Conservation (phyloP, 1,284 basidiomycete genomes). For the Omphalotus olearius region DNA sequence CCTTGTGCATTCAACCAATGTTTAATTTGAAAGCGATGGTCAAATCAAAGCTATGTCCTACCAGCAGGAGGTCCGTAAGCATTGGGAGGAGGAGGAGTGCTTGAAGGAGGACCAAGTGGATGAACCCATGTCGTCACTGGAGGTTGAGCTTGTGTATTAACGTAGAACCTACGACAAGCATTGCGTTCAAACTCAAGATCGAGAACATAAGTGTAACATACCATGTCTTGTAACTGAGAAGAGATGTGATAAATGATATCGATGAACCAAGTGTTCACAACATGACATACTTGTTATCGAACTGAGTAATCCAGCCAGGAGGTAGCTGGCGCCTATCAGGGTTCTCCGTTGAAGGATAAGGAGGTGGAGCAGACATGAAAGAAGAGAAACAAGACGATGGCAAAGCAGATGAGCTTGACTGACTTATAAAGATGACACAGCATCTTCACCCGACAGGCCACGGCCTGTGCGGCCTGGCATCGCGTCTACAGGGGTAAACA, state of each 20-base stretch:
- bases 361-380: slow-evolving; percentile 43
- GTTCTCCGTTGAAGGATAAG: slow-evolving; percentile 34
- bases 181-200: not conserved
- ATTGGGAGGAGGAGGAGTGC: slow-evolving; percentile 29
- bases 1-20: slow-evolving; percentile 25
- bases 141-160: slow-evolving; percentile 56
- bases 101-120: slow-evolving; percentile 46
- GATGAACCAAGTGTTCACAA: slow-evolving; percentile 17
- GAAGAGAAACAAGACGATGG: slow-evolving; percentile 9
- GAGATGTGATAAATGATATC: slow-evolving; percentile 1
- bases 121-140: slow-evolving; percentile 65
- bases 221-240: slow-evolving; percentile 62
- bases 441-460: no score
- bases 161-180: slow-evolving; percentile 55
- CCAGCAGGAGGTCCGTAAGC: slow-evolving; percentile 41
- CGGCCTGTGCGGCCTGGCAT: no score
- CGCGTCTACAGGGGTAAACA: no score
- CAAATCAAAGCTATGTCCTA: no score
- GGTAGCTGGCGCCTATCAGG: slow-evolving; percentile 63
- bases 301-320: slow-evolving; percentile 67
- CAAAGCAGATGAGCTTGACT: not conserved
- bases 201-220: slow-evolving; percentile 24
- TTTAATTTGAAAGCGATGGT: slow-evolving; percentile 23
- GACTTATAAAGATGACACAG: slow-evolving; percentile 8
- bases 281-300: slow-evolving; percentile 55